Conservation (phyloP, 2,329 filamentous ascomycete species). For the Aspergillus felis region DNA sequence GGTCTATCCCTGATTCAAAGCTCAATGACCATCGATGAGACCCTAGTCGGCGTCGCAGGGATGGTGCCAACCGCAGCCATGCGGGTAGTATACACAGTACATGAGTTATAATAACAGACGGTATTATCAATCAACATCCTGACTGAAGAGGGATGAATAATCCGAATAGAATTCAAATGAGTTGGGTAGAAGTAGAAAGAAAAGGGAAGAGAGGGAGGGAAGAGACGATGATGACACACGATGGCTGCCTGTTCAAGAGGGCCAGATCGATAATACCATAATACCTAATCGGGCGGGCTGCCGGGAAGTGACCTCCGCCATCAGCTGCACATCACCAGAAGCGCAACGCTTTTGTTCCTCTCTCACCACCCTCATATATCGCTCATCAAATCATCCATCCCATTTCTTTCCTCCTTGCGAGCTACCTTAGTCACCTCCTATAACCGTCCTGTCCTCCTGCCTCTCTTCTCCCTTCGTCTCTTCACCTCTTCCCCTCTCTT, state of each 20-base stretch:
- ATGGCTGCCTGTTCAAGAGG: background rate
- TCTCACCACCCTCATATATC: background rate
- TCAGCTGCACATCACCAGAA: constrained; percentile 9
- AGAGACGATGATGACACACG: background rate
- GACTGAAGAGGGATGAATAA: no score
- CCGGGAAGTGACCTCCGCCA: constrained; percentile 3
- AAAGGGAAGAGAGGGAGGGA: background rate
- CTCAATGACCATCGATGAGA: no score
- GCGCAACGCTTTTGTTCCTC: constrained; percentile 5
- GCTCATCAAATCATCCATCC: no score
- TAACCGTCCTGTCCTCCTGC: background rate
- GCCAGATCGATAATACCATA: no score
- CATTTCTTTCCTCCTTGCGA: background rate
- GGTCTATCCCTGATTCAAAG: no score
- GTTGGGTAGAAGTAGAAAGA: background rate
- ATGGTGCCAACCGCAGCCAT: no score
- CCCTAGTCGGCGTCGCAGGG: no score
- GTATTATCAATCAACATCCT: no score
- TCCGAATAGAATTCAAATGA: background rate
- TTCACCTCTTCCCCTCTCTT: background rate
- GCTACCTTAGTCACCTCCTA: no score
- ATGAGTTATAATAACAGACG: no score
- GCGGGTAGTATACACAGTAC: no score
- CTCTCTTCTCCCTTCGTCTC: background rate
- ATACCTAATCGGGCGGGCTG: constrained; percentile 6